Evolutionary conservation across 805 yeast genomes (phyloP).

Genomic region (Pichia ethanolica): DNA sequence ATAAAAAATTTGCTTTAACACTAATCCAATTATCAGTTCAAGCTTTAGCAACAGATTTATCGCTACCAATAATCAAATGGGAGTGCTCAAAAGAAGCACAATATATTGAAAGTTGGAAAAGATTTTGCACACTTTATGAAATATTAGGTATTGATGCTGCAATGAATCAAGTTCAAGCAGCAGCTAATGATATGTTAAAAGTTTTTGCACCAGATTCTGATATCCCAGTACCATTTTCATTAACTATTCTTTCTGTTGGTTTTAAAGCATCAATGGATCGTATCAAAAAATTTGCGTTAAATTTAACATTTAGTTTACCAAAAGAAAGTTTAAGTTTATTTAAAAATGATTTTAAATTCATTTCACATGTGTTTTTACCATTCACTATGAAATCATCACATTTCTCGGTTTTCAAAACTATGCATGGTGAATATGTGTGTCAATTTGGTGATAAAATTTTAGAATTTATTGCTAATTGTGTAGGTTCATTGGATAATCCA

Average conservation of each 20-base stretch:
- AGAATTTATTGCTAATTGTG: slow-evolving; percentile 35
- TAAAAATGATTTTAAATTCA: slow-evolving; percentile 33
- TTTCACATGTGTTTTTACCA: slow-evolving; percentile 43
- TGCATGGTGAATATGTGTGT: slow-evolving; percentile 35
- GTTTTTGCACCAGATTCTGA: slow-evolving; percentile 42
- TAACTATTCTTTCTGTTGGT: slow-evolving; percentile 68
- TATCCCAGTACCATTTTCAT: slow-evolving; percentile 65
- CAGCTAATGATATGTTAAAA: slow-evolving; percentile 51
- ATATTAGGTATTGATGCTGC: slow-evolving; percentile 81
- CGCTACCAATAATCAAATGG: slow-evolving; percentile 40
- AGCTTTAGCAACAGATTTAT: slow-evolving; percentile 29
- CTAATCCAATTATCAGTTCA: slow-evolving; percentile 56
- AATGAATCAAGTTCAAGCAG: slow-evolving; percentile 77
- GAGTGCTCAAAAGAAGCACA: slow-evolving; percentile 20
- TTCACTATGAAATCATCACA: slow-evolving; percentile 57
- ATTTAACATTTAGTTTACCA: slow-evolving; percentile 47
- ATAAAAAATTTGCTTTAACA: slow-evolving; percentile 60
- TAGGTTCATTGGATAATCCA: slow-evolving; percentile 22
- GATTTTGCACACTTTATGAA: slow-evolving; percentile 68
- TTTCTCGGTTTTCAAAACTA: slow-evolving; percentile 36
- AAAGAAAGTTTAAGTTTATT: slow-evolving; percentile 38
- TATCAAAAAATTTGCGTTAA: slow-evolving; percentile 56
- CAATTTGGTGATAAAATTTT: slow-evolving; percentile 49
- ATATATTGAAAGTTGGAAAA: slow-evolving; percentile 54
- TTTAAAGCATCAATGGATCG: slow-evolving; percentile 70